Evolutionary conservation across 139 green algal genomes (phyloP), one percentile per base, ranked within the genome.

Genomic region (Pycnococcus provasolii): DNA sequence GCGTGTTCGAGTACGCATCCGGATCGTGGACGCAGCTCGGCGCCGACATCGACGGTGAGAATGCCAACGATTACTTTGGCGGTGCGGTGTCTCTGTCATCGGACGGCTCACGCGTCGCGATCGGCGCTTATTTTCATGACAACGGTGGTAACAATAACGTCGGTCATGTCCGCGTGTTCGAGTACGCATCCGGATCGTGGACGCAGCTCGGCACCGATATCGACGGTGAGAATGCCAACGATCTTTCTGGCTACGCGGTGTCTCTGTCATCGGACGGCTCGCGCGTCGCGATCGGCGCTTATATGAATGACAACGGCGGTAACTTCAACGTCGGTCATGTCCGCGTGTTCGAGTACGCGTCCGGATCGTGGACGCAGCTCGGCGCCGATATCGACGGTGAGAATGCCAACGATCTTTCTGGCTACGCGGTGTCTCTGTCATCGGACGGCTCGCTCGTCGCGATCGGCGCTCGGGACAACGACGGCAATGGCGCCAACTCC

Each of bases 111-210:
- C 5, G 5, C 53, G 13, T 60, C 4, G 53, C 13, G 6, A 15
- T 60, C 53, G 53, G 53, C 53, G 26, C 26, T 26, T 37, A 37
- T 46, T 5, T 15, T 47, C 11, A 64, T 4, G 47, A 64, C n/a
- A 40, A 48, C 58, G 58, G 42, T 4, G 40, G 13, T 46, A 40
- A 40, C 58, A 46, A 37, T 15, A 39, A 64, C 42, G 58, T 40
- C 41, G 58, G 58, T 9, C 58, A 64, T 13, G 58, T 48, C 9
- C 58, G 58, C 58, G 58, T 64, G 39, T 48, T 60, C 13, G 4
- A 15, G 4, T 15, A 39, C 4, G 8, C 15, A 15, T 15, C 8
- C 53, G 53, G 53, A 4, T 6, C 53, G 7, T 60, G 53, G 53
- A 60, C 53, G 8, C 53, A 60, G 53, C 4, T 60, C 15, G 13